Base-by-base conservation (phyloP, 306 rosid genomes). In the Sicyos edulis region DNA sequence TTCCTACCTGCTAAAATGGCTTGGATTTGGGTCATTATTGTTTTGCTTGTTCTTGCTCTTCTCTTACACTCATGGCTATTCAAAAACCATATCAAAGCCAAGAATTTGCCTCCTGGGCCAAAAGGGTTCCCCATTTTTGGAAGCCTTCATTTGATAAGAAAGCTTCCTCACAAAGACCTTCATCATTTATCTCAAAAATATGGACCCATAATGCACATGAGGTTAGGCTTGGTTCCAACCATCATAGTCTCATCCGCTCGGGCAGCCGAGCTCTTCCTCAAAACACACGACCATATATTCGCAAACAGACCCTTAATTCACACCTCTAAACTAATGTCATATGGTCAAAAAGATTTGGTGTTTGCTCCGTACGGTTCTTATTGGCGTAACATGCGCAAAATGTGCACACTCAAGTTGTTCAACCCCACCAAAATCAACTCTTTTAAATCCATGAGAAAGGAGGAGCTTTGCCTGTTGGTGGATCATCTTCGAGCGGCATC, bases 121-220 rank as follows among this genome's bases (percentile, higher is more conserved):
- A 58, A 6, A 13, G 64, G 64, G 42, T 24, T 58, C 1, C 64
- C 64, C 4, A 58, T 58, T 58, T 11, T 58, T 3, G 64, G 64
- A 0, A 58, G 64, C 64, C 19, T 58, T 26, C 64, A 58, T 58
- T 22, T 58, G 42, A 0, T 58, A 14, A 42, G 64, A 26, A 58
- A 58, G 64, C 64, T 58, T 24, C 64, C 64, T 13, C 64, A 58
- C 5, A 58, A 42, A 58, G 64, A 58, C 0, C 64, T 58, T 6
- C 64, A 29, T 6, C 3, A 5, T 8, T 29, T 60, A 15, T 60
- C 66, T 7, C 20, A 29, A 6, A 60, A 29, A n/a, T n/a, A n/a
- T n/a, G n/a, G n/a, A n/a, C n/a, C n/a, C n/a, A n/a, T n/a, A n/a
- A n/a, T n/a, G n/a, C 19, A 59, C 65, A 59, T 59, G 44, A 2